Percentiles rank a stretch among this genome's conserved stretches.
phyloP scores from a whole-genome alignment of 495 filamentous ascomycete species.

The Neurospora sp. region DNA sequence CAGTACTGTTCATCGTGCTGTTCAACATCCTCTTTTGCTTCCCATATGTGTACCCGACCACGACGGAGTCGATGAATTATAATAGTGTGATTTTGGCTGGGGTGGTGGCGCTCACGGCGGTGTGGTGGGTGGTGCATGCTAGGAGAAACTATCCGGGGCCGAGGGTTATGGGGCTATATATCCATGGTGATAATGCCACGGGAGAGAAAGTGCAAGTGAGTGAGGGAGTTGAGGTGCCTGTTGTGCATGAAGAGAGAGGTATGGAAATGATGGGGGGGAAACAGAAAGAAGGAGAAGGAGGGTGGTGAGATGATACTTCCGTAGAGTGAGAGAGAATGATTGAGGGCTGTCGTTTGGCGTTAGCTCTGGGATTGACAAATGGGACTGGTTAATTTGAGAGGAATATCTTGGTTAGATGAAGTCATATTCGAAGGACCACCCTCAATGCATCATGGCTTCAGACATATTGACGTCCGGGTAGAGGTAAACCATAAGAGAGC shows the following conservation, averaged over 20 bases:
- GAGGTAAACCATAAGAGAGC: too few relatives aligned
- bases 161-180: constrained; percentile 40
- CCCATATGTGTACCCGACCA: constrained; percentile 46
- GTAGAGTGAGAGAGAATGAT: background rate
- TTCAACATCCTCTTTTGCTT: constrained; percentile 72
- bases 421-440: background rate
- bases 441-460: background rate
- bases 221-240: background rate
- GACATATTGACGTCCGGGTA: too few relatives aligned
- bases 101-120: constrained; percentile 36
- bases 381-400: background rate
- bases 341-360: background rate
- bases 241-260: background rate
- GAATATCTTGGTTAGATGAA: background rate
- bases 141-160: constrained; percentile 47
- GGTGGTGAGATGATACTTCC: background rate
- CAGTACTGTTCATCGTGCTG: constrained; percentile 53
- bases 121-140: constrained; percentile 59
- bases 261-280: background rate
- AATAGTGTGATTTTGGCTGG: constrained; percentile 55
- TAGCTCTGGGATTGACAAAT: too few relatives aligned
- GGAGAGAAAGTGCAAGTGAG: background rate
- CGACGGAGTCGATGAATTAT: constrained; percentile 58
- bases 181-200: constrained; percentile 20
- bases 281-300: background rate